These are phyloP conservation scores for Hypomyces perniciosus DNA, from an alignment of 2,329 filamentous ascomycete species.

Conservation along the genomic window DNA sequence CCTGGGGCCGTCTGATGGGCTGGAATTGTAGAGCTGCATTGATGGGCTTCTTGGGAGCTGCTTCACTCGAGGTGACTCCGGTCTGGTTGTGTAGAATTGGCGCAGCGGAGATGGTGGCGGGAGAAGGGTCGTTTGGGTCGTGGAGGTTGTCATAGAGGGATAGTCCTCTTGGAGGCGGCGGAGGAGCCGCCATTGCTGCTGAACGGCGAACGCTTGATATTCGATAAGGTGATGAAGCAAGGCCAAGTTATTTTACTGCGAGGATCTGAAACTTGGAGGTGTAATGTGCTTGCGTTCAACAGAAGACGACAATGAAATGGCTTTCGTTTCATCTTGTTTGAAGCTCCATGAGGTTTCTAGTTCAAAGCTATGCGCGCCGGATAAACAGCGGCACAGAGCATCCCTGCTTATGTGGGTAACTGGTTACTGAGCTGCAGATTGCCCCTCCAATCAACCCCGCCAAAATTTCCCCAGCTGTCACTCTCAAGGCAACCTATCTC, in stretches of 20 bases:
- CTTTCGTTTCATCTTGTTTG: no score
- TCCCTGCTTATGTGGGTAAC: slow-evolving; percentile 2
- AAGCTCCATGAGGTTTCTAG: no score
- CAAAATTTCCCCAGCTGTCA: slow-evolving; percentile 20
- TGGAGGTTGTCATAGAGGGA: slow-evolving; percentile 84
- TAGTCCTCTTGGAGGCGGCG: slow-evolving; percentile 44
- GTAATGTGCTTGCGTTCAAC: no score
- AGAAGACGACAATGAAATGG: no score
- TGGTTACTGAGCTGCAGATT: slow-evolving; percentile 15
- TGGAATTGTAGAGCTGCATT: slow-evolving; percentile 72
- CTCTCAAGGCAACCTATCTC: not conserved
- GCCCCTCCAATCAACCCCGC: slow-evolving; percentile 31
- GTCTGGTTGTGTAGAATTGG: slow-evolving; percentile 65
- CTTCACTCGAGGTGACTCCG: slow-evolving; percentile 38
- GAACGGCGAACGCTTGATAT: not conserved
- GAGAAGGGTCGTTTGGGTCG: slow-evolving; percentile 47
- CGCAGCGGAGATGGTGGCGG: slow-evolving; percentile 67
- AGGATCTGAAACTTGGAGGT: no score
- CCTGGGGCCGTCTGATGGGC: slow-evolving; percentile 72
- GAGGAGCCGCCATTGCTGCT: slow-evolving; percentile 27
- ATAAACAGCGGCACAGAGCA: slow-evolving; percentile 22
- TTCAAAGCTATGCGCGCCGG: slow-evolving; percentile 18
- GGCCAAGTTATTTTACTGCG: not conserved
- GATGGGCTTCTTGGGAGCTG: slow-evolving; percentile 53
- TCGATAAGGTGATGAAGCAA: not conserved